Conservation (phyloP, 2,329 filamentous ascomycete species). For the Verticillium nonalfalfae region DNA sequence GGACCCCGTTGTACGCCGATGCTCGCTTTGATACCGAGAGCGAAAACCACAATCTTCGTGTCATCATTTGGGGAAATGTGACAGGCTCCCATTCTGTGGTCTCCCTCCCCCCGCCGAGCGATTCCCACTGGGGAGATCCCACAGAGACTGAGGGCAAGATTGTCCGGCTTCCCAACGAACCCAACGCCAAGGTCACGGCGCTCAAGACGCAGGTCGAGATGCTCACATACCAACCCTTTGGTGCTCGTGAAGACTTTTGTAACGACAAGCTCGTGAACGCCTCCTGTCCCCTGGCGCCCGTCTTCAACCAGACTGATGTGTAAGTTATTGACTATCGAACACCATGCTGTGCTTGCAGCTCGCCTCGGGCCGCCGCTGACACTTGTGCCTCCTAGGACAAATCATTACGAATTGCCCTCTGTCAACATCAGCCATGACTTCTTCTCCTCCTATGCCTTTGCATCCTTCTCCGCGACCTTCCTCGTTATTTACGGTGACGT, state of each 20-base stretch:
- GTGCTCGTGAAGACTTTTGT: constrained; percentile 59
- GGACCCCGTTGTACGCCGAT: constrained; percentile 67
- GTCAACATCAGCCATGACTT: constrained; percentile 72
- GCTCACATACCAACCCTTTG: constrained; percentile 68
- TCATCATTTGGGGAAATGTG: constrained; percentile 89
- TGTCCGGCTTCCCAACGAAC: constrained; percentile 43
- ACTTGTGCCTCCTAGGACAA: background rate
- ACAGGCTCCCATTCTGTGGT: constrained; percentile 59
- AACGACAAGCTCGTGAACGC: constrained; percentile 48
- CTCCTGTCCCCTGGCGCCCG: constrained; percentile 68
- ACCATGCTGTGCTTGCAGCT: too few species aligned
- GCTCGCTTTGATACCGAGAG: constrained; percentile 63
- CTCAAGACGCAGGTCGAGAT: constrained; percentile 67
- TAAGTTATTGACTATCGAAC: constrained; percentile 19
- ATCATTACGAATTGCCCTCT: constrained; percentile 52
- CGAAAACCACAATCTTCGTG: constrained; percentile 57
- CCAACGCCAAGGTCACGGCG: constrained; percentile 60
- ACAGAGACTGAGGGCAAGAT: constrained; percentile 71
- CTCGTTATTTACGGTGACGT: constrained; percentile 69
- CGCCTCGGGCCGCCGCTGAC: background rate
- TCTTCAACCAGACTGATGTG: constrained; percentile 47
- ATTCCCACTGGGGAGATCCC: constrained; percentile 56
- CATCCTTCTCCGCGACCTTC: constrained; percentile 71
- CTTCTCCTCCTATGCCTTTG: constrained; percentile 76
- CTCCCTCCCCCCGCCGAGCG: constrained; percentile 53